These are phyloP conservation scores for Emiliania huxleyi DNA, from an alignment of 78 protist genomes.

Conservation along the genomic window DNA sequence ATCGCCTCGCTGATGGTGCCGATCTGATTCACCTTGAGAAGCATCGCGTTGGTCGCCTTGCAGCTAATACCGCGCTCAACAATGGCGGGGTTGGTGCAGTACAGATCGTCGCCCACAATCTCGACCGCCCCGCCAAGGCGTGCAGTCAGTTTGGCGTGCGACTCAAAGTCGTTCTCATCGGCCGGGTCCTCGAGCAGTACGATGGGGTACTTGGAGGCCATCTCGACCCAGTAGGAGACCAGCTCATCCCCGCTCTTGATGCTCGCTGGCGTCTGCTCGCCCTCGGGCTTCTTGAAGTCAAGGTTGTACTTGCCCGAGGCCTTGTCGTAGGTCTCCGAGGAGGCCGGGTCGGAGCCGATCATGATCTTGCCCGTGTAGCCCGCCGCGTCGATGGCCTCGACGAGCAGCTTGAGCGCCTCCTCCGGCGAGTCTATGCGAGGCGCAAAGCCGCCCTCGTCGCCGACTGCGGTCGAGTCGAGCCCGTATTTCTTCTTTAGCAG, in stretches of 20 bases:
- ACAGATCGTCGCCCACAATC: slow-evolving; percentile 97
- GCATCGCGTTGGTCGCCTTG: slow-evolving; percentile 89
- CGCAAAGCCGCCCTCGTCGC: slow-evolving; percentile 98
- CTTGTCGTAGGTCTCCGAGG: slow-evolving; percentile 88
- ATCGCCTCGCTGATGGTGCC: slow-evolving; percentile 90
- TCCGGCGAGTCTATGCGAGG: slow-evolving; percentile 65
- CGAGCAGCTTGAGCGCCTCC: slow-evolving; percentile 81
- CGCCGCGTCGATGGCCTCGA: slow-evolving; percentile 90
- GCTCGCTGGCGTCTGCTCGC: neutral
- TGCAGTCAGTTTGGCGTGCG: slow-evolving; percentile 62
- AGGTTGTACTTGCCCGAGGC: slow-evolving; percentile 85
- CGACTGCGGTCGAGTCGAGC: slow-evolving; percentile 82
- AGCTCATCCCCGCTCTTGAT: slow-evolving; percentile 4
- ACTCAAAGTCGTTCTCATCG: slow-evolving; percentile 96
- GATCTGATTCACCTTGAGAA: slow-evolving; percentile 97
- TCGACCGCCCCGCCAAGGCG: slow-evolving; percentile 39
- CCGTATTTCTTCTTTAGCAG: slow-evolving; percentile 80
- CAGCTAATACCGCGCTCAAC: slow-evolving; percentile 82
- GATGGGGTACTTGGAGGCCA: slow-evolving; percentile 23
- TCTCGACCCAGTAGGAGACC: slow-evolving; percentile 39
- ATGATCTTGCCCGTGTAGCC: slow-evolving; percentile 51
- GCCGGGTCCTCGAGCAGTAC: slow-evolving; percentile 97
- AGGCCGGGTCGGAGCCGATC: slow-evolving; percentile 92
- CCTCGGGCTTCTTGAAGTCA: slow-evolving; percentile 18
- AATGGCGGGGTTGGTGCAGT: slow-evolving; percentile 93